Evolutionary conservation across 345 rosid species (phyloP).

Genomic region (Rhizophora apiculata): DNA sequence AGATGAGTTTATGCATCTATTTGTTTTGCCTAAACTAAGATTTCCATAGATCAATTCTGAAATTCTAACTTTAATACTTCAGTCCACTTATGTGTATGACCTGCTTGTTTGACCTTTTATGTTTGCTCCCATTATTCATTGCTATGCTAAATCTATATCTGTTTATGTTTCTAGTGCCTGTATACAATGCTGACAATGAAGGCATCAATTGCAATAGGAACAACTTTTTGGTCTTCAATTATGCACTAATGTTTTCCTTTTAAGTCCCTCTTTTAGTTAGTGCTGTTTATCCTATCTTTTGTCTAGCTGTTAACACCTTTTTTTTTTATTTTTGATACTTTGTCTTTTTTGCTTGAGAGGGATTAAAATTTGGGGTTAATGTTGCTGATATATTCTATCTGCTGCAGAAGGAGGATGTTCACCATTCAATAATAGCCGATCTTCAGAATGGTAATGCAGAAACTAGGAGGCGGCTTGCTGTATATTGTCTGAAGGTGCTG

Average conservation of each 20-base stretch:
- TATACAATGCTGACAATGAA: slow-evolving; percentile 7
- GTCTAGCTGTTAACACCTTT: background rate
- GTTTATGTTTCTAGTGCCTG: background rate
- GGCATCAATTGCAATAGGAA: slow-evolving; percentile 7
- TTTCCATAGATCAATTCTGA: background rate
- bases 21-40: background rate
- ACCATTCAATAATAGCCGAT: slow-evolving; percentile 96
- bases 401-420: slow-evolving; percentile 95
- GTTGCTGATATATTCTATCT: slow-evolving; percentile 15
- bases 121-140: slow-evolving; percentile 1
- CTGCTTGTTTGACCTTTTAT: background rate
- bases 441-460: slow-evolving; percentile 98
- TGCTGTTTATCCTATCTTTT: background rate
- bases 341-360: slow-evolving; percentile 6
- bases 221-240: background rate
- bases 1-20: background rate
- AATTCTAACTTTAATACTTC: background rate
- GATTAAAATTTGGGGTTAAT: slow-evolving; percentile 1
- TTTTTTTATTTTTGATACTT: background rate
- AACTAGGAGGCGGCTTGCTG: slow-evolving; percentile 98
- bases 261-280: background rate
- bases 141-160: background rate
- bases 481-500: slow-evolving; percentile 89
- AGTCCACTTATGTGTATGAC: background rate
- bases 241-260: background rate